Conservation (phyloP, 139 green algal species). For the Chlorella sp. region DNA sequence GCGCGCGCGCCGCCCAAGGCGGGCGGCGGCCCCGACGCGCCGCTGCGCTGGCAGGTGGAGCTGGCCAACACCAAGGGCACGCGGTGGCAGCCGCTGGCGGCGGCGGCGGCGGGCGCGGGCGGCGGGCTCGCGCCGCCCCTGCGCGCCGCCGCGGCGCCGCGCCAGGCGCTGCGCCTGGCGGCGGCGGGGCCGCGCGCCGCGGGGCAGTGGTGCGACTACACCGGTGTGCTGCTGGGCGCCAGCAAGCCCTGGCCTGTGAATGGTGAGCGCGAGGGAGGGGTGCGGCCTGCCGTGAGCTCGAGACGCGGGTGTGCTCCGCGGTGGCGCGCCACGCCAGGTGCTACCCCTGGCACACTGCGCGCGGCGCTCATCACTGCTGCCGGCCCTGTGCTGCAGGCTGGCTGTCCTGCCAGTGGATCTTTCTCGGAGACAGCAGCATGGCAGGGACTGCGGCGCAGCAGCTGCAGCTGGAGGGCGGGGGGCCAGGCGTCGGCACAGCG, state of each 20-base stretch:
- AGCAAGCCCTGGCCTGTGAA: too few species aligned
- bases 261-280: not conserved
- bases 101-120: not conserved
- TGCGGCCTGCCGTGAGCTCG: not conserved
- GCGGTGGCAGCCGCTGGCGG: not conserved
- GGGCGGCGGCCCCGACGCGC: not conserved
- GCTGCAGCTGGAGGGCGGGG: not conserved
- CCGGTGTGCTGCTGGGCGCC: slow-evolving; percentile 12
- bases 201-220: slow-evolving; percentile 6
- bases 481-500: not conserved
- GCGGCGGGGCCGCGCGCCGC: not conserved
- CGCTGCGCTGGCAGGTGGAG: not conserved
- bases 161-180: not conserved
- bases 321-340: too few species aligned
- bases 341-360: not conserved
- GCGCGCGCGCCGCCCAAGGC: not conserved
- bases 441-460: not conserved
- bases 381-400: not conserved
- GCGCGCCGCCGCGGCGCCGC: not conserved
- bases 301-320: too few species aligned
- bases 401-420: not conserved
- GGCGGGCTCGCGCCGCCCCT: not conserved
- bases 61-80: slow-evolving; percentile 3
- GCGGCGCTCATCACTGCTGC: not conserved
- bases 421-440: not conserved